Evolutionary conservation across 2,329 filamentous ascomycete species (phyloP).

Genomic region (Fusarium sp.): DNA sequence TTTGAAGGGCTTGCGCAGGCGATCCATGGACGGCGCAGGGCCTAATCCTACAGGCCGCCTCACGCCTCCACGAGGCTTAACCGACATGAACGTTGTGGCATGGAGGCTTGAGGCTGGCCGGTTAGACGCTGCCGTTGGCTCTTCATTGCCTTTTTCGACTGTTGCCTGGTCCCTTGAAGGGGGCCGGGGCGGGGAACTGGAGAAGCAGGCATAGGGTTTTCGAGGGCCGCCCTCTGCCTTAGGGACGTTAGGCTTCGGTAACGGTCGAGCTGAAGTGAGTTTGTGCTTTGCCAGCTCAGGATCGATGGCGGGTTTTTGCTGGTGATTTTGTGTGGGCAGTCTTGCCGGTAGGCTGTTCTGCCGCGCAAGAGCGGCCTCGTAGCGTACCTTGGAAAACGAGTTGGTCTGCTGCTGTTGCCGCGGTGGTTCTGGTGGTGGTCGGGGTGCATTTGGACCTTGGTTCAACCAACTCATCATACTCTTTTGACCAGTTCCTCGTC

Average conservation of each 20-base stretch:
- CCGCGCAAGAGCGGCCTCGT: conserved; percentile 43
- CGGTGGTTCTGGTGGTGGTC: conserved; percentile 17
- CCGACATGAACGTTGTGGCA: conserved; percentile 61
- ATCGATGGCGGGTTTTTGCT: conserved; percentile 42
- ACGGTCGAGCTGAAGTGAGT: conserved; percentile 53
- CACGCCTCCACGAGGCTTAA: conserved; percentile 52
- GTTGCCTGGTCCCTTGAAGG: conserved; percentile 36
- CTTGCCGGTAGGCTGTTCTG: conserved; percentile 22
- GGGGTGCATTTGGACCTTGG: conserved; percentile 31
- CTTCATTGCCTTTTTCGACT: conserved; percentile 40
- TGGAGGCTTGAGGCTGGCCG: conserved; percentile 61
- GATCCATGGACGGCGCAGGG: conserved; percentile 62
- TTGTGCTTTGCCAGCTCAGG: conserved; percentile 54
- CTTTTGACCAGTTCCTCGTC: conserved; percentile 54
- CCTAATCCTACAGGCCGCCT: conserved; percentile 60
- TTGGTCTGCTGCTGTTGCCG: conserved; percentile 21
- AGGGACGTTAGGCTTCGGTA: conserved; percentile 49
- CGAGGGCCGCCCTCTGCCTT: conserved; percentile 45
- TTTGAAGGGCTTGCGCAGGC: conserved; percentile 67
- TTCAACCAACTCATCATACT: conserved; percentile 58
- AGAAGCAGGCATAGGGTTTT: conserved; percentile 67
- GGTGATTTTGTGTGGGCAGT: conserved; percentile 7
- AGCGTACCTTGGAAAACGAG: conserved; percentile 40
- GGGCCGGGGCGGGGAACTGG: conserved; percentile 64
- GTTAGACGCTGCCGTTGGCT: conserved; percentile 44